phyloP scores from a whole-genome alignment of 352 stramenopile species.

The Globisporangium okanoganense region DNA sequence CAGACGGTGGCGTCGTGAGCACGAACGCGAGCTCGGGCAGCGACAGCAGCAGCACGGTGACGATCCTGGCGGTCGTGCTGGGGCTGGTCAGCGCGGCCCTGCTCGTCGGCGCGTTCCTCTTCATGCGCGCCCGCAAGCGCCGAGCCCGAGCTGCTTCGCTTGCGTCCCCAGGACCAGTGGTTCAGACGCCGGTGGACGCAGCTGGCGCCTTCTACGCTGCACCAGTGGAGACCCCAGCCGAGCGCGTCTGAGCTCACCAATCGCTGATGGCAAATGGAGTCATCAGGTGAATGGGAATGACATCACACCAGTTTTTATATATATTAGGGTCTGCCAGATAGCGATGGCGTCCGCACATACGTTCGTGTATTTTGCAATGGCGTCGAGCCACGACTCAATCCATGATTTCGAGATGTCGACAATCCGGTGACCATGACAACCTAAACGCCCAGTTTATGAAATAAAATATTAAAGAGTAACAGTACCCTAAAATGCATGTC shows the following conservation, averaged over 20 bases:
- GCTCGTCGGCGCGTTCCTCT: conserved; percentile 28
- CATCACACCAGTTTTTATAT: not conserved
- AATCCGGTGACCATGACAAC: too few relatives aligned
- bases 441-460: too few relatives aligned
- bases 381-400: too few relatives aligned
- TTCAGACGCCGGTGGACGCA: not conserved
- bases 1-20: conserved; percentile 13
- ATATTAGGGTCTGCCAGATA: not conserved
- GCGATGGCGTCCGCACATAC: too few relatives aligned
- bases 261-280: not conserved
- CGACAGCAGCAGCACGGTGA: conserved; percentile 13
- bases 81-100: conserved; percentile 35
- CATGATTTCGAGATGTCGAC: too few relatives aligned
- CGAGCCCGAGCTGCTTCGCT: not conserved
- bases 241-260: not conserved
- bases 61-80: conserved; percentile 33
- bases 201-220: conserved; percentile 1
- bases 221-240: not conserved
- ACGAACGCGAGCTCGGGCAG: conserved; percentile 17
- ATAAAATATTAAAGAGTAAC: too few relatives aligned
- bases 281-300: not conserved
- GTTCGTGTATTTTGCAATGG: too few relatives aligned
- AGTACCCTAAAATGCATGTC: too few relatives aligned
- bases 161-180: not conserved
- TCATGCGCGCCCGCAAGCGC: conserved; percentile 12